These are phyloP conservation scores for Colletotrichum cereale DNA, from an alignment of 2,329 filamentous ascomycete species.

Conservation along the genomic window DNA sequence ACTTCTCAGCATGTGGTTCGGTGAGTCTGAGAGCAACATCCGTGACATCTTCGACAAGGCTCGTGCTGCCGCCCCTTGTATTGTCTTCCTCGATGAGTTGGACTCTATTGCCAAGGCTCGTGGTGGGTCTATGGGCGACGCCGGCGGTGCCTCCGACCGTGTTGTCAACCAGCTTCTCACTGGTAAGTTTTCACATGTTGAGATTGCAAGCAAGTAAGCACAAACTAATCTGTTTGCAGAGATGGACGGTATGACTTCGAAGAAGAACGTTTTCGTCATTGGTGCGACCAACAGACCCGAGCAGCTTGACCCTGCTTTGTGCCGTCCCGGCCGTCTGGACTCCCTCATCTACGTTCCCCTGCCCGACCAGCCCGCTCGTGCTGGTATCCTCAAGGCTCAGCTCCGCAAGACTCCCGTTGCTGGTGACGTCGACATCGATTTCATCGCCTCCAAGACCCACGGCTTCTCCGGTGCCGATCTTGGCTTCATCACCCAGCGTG, in stretches of 20 bases:
- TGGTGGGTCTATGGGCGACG: constrained; percentile 95
- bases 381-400: constrained; percentile 92
- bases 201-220: neutral
- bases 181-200: constrained; percentile 68
- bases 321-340: constrained; percentile 98
- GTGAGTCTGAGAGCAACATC: constrained; percentile 99
- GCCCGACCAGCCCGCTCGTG: constrained; percentile 90
- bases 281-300: constrained; percentile 98
- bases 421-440: constrained; percentile 86
- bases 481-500: constrained; percentile 98
- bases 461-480: constrained; percentile 99
- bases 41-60: constrained; percentile 99
- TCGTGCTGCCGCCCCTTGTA: constrained; percentile 95
- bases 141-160: constrained; percentile 97
- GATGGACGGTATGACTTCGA: constrained; percentile 99
- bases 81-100: constrained; percentile 98
- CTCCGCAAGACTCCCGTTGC: constrained; percentile 98
- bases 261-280: constrained; percentile 99
- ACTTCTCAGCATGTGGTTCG: constrained; percentile 99
- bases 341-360: constrained; percentile 98
- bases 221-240: constrained; percentile 61
- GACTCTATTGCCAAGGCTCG: constrained; percentile 99
- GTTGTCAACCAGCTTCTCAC: constrained; percentile 99
- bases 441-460: constrained; percentile 96
- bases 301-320: constrained; percentile 97